Base-by-base conservation (phyloP, 768 basidiomycete genomes). In the Sporobolomyces pararoseus region DNA sequence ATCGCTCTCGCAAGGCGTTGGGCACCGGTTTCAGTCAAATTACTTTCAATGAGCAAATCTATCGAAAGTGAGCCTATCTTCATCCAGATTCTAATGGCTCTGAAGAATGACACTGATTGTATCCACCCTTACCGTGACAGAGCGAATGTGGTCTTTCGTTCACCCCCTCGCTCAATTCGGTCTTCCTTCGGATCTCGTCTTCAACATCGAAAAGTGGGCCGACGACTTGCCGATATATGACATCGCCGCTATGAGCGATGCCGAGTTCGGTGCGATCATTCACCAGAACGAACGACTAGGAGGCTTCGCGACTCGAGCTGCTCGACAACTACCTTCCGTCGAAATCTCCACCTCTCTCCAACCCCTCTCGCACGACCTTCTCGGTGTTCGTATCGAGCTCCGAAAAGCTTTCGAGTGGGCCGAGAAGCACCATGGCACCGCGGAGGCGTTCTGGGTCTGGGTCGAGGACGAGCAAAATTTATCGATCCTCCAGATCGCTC, bases 381-480 rank as follows among this genome's bases (percentile, higher is more conserved):
- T 99, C 39, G 88, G 86, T 76, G 84, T 99, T 42, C 82, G 82
- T 1, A 83, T 91, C 58, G 83, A 81, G 1, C 82, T 93, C 37
- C 80, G 80, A 21, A 85, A 86, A 31, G 80, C 83, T 10, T 99
- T 97, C 79, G 84, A 84, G 19, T 98, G 96, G 95, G 88, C 83
- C 73, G 75, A 81, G 31, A 89, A 85, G 78, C 75, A 87, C 4
- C 93, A 96, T 75, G 89, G 88, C 0, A 82, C 81, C 16, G 81
- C 82, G 2, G 91, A 98, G 78, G 88, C 91, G 2, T 97, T 97
- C 80, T 97, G 91, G 88, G 79, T 99, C 35, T 98, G 96, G 96
- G 81, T 96, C 4, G 93, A 98, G 80, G 91, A 94, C 76, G 83
- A 87, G 44, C 84, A 88, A 39, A 88, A 86, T n/a, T 72, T 84